Percentiles rank a stretch among this genome's conserved stretches.
Evolutionary conservation across 2,329 filamentous ascomycete genomes (phyloP).

Genomic region (Microdochium trichocladiopsis): DNA sequence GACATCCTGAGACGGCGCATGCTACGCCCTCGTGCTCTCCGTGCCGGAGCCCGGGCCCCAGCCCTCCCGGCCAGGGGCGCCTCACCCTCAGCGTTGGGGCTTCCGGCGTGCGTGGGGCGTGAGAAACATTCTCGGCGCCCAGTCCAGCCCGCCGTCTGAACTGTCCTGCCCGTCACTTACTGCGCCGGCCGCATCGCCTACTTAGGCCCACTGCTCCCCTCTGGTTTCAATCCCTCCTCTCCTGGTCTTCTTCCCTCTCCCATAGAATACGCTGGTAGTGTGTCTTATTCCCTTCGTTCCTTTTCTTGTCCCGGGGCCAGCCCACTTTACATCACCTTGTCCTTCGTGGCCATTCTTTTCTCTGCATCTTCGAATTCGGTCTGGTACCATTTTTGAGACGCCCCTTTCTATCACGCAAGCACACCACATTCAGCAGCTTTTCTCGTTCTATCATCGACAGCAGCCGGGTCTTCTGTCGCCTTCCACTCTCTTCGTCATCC

Average conservation of each 20-base stretch:
- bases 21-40: not conserved
- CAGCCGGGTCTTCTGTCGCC: constrained; percentile 6
- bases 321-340: constrained; percentile 24
- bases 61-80: not conserved
- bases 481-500: constrained; percentile 8
- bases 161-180: not conserved
- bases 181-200: constrained; percentile 16
- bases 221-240: constrained; percentile 14
- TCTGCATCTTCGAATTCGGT: constrained; percentile 31
- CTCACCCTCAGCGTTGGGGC: too few species aligned
- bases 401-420: not conserved
- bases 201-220: constrained; percentile 22
- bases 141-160: not conserved
- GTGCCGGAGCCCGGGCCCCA: not conserved
- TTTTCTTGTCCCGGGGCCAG: constrained; percentile 22
- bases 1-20: not conserved
- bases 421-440: constrained; percentile 5
- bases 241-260: constrained; percentile 25
- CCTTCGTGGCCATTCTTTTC: constrained; percentile 39
- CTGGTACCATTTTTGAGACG: constrained; percentile 39
- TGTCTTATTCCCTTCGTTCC: constrained; percentile 41
- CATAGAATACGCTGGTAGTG: constrained; percentile 40
- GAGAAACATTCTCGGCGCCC: constrained; percentile 20
- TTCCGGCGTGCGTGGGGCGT: constrained; percentile 10
- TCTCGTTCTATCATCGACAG: constrained; percentile 9